phyloP scores from a whole-genome alignment of 2,329 filamentous ascomycete species.

The Aspergillus pseudotamarii region DNA sequence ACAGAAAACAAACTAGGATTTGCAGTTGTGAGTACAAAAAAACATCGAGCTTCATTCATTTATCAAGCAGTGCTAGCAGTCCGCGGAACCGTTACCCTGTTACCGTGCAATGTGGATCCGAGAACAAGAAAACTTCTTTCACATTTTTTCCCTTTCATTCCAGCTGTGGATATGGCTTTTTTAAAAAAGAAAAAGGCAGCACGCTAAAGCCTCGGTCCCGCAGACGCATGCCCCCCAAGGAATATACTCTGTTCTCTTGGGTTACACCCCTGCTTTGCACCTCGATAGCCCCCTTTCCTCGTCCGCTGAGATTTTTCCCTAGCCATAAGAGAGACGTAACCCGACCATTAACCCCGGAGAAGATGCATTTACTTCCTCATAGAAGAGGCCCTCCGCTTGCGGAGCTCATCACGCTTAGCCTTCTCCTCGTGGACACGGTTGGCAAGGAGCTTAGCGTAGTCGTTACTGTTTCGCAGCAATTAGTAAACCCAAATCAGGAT shows the following conservation, averaged over 20 bases:
- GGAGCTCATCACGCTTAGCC: conserved; percentile 86
- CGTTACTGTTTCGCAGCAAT: conserved; percentile 64
- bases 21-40: neutral
- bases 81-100: conserved; percentile 1
- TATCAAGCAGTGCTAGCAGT: conserved; percentile 5
- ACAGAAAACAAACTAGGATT: neutral
- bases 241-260: conserved; percentile 12
- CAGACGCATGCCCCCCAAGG: conserved; percentile 4
- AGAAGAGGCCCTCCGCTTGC: conserved; percentile 96
- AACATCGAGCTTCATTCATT: conserved; percentile 9
- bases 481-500: conserved; percentile 28
- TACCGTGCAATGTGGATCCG: conserved; percentile 4
- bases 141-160: conserved; percentile 24
- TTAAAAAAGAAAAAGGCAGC: conserved; percentile 20
- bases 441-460: conserved; percentile 94
- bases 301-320: conserved; percentile 23
- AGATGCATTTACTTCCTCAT: conserved; percentile 75
- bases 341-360: conserved; percentile 40
- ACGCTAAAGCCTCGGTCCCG: conserved; percentile 13
- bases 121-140: conserved; percentile 17
- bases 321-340: conserved; percentile 40
- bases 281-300: conserved; percentile 18
- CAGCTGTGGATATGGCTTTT: conserved; percentile 24
- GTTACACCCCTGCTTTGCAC: conserved; percentile 11
- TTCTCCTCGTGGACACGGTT: conserved; percentile 98